Evolutionary conservation across 306 rosid genomes (phyloP), one percentile per base, ranked within the genome.

Genomic region (Datisca glomerata): DNA sequence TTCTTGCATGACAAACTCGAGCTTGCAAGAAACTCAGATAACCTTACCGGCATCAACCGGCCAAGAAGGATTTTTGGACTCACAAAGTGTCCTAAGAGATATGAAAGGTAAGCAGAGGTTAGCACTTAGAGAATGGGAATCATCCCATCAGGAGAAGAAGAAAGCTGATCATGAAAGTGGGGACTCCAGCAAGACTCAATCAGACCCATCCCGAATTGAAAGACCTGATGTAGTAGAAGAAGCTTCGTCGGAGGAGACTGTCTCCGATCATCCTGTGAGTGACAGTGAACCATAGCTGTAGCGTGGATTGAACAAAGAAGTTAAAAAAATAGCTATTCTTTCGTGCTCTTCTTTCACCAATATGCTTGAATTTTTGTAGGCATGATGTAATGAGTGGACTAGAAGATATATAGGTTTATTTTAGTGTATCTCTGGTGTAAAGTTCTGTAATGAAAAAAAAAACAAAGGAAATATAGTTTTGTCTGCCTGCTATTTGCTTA

Each of bases 311-410:
- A n/a, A 8, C 36, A 0, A 31, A 31, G n/a, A 44, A 55, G 56
- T 21, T 23, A 33, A 72, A 63, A 28, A 61, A 48, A 47, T 47
- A 51, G 42, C 19, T 68, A 71, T 82, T 76, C 82, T 71, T 73
- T 75, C 43, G 63, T 65, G 79, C 65, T 60, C 43, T 65, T 68
- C 29, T 69, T 66, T 70, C 62, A 64, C 66, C 81, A 54, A 65
- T 69, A 71, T 52, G 93, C 80, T 69, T 59, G 70, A 82, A 79
- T 69, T 87, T 82, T 87, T 87, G 93, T 82, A 87, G 97, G 85
- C 63, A 55, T 56, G 31, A 49, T 53, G 54, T 44, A 63, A 63
- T 55, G 72, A 61, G 53, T 60, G 82, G 73, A 51, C 25, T 67
- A 69, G 66, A 64, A 74, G 70, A 74, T 68, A 73, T 53, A 53